These are phyloP conservation scores for Lactarius vividus DNA, from an alignment of 768 basidiomycete genomes.

Conservation along the genomic window DNA sequence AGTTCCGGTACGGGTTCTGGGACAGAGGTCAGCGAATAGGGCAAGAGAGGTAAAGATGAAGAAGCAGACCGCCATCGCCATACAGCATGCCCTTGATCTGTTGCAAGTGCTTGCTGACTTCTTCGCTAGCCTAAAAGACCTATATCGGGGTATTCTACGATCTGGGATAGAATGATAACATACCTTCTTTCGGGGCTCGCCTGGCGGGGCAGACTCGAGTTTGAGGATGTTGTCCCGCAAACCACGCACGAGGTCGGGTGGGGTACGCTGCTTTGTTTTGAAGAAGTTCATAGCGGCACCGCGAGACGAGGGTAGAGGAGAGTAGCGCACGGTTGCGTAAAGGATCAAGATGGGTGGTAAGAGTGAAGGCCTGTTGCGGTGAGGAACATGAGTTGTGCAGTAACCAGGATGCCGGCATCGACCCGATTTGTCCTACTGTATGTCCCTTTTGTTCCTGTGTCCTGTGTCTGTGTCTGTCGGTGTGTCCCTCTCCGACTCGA, in stretches of 20 bases:
- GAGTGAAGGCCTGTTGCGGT: not conserved
- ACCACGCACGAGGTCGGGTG: constrained; percentile 81
- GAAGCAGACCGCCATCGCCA: constrained; percentile 76
- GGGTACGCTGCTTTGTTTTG: constrained; percentile 85
- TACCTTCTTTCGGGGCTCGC: constrained; percentile 82
- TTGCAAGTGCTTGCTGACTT: constrained; percentile 84
- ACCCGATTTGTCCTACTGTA: constrained; percentile 15
- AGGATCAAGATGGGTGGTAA: not conserved
- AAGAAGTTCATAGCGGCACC: constrained; percentile 83
- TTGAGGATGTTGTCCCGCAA: constrained; percentile 76
- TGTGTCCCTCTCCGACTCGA: no score
- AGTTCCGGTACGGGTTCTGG: constrained; percentile 84
- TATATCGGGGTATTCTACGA: not conserved
- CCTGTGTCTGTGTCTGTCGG: not conserved
- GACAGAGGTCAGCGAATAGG: constrained; percentile 6
- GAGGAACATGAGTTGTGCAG: constrained; percentile 12
- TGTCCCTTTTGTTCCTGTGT: not conserved
- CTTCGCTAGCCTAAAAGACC: constrained; percentile 70
- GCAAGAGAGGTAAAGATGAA: constrained; percentile 5
- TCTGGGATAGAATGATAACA: constrained; percentile 25
- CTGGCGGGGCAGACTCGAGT: constrained; percentile 71
- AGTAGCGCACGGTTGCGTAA: not conserved
- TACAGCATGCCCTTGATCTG: constrained; percentile 86
- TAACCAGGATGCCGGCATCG: constrained; percentile 22
- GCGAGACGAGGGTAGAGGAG: not conserved